Conservation (phyloP, 257 asterid species). For the Avicennia marina region DNA sequence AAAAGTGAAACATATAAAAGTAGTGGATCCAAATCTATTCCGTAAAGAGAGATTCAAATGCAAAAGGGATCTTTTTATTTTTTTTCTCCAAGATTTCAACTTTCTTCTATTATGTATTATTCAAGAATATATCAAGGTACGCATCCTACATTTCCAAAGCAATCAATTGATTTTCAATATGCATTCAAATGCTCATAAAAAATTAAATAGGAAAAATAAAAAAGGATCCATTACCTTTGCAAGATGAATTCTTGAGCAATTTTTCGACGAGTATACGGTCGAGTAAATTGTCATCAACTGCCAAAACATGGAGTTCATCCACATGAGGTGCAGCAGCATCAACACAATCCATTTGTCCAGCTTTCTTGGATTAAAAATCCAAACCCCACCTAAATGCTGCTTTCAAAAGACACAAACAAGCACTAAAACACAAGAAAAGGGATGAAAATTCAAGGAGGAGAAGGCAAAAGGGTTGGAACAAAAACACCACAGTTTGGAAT, state of each 20-base stretch:
- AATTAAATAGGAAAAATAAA: background rate
- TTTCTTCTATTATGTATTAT: too few relatives aligned
- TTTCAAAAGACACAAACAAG: background rate
- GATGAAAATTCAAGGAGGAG: background rate
- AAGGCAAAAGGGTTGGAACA: background rate
- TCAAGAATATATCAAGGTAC: too few relatives aligned
- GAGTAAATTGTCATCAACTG: slow-evolving; percentile 58
- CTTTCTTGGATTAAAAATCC: background rate
- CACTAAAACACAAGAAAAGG: background rate
- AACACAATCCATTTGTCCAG: slow-evolving; percentile 16
- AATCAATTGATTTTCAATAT: too few relatives aligned
- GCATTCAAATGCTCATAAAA: too few relatives aligned
- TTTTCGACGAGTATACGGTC: slow-evolving; percentile 57
- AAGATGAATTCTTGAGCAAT: slow-evolving; percentile 57
- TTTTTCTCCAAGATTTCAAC: too few relatives aligned
- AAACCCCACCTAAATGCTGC: too few relatives aligned
- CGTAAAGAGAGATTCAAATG: too few relatives aligned
- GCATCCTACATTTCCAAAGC: too few relatives aligned
- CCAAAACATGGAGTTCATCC: slow-evolving; percentile 55
- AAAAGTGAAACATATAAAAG: too few relatives aligned
- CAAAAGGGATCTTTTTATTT: too few relatives aligned
- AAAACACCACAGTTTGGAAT: background rate
- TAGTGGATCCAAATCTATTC: too few relatives aligned
- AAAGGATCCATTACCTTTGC: slow-evolving; percentile 36
- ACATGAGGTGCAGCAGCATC: background rate